A percentile compares a stretch with the other conserved stretches of the same genome.
These are phyloP conservation scores for Areca catechu DNA, from an alignment of 176 grass and related monocot genomes.

Conservation along the genomic window DNA sequence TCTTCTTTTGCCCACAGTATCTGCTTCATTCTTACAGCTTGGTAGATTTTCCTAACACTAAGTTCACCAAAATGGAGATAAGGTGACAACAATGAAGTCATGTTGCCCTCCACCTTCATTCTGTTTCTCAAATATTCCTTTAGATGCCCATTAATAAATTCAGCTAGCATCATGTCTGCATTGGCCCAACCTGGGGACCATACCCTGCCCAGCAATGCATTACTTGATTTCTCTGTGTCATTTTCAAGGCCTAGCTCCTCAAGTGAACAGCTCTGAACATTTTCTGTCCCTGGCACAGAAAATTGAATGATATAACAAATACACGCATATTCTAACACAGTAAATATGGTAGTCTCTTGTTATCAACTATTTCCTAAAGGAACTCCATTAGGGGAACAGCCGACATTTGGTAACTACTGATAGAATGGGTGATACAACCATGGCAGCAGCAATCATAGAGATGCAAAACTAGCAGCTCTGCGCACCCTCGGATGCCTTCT, in stretches of 20 bases:
- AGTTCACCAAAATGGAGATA: conserved; percentile 93
- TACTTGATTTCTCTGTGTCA: conserved; percentile 81
- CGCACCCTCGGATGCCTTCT: no score
- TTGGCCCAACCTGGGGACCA: conserved; percentile 82
- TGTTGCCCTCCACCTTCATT: conserved; percentile 65
- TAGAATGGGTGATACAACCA: no score
- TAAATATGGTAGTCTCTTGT: no score
- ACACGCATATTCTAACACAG: no score
- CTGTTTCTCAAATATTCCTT: conserved; percentile 54
- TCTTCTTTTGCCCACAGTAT: conserved; percentile 67
- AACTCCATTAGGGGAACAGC: no score
- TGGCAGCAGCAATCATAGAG: no score
- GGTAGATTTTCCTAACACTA: conserved; percentile 74
- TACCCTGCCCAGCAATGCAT: conserved; percentile 71
- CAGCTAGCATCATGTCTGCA: conserved; percentile 57
- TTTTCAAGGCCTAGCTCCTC: conserved; percentile 82
- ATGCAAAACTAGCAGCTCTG: no score
- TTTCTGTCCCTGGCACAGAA: conserved; percentile 51
- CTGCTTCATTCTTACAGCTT: conserved; percentile 46
- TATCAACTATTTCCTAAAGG: no score
- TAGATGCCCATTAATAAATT: conserved; percentile 71
- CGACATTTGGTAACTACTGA: no score
- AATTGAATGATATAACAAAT: no score
- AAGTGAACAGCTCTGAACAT: conserved; percentile 43
- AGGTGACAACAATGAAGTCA: conserved; percentile 77